Base-by-base conservation (phyloP, 1,284 basidiomycete species). In the Amylostereum areolatum region DNA sequence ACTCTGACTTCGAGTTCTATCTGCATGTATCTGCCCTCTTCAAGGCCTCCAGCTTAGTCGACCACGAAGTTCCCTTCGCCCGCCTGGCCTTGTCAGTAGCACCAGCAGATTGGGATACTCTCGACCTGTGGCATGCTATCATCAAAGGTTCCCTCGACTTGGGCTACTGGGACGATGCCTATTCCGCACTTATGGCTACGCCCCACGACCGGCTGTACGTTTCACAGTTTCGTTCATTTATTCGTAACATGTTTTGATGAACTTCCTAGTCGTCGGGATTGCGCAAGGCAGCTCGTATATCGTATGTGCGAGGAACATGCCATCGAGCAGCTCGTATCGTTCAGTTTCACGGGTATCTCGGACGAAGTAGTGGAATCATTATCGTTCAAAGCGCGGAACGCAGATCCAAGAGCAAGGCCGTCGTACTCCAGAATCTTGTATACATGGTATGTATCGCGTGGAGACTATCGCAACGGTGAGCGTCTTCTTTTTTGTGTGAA, bases 341-440 rank as follows among this genome's bases (percentile, higher is more conserved):
- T 94, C 62, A 92, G 90, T 59, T 98, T 98, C 64, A 78, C 87
- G 25, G 91, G 87, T 0, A 77, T 96, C 56, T 83, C 88, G 51
- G 83, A 85, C 49, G 91, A 97, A 62, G 89, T 99, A 28, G 94
- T 97, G 71, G 83, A 82, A 47, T 85, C 89, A 18, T 74, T 99
- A 43, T 82, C 88, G 37, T 98, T 97, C 76, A 97, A 97, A 67
- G 92, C 93, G 8, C 81, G 95, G 53, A 97, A 98, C 66, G 89
- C 87, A 24, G 91, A 98, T 69, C 93, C 96, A 42, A 79, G 91
- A 46, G 72, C 85, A 39, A 78, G 75, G 40, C 95, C 95, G 0
- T 88, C 87, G 62, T 99, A 97, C 73, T 90, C 93, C 45, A 80
- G 84, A 57, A 90, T 99, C 51, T 71, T 99, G n/a, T 97, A 98